Conservation (phyloP, 2,329 filamentous ascomycete genomes). For the Nectriaceae sp. region DNA sequence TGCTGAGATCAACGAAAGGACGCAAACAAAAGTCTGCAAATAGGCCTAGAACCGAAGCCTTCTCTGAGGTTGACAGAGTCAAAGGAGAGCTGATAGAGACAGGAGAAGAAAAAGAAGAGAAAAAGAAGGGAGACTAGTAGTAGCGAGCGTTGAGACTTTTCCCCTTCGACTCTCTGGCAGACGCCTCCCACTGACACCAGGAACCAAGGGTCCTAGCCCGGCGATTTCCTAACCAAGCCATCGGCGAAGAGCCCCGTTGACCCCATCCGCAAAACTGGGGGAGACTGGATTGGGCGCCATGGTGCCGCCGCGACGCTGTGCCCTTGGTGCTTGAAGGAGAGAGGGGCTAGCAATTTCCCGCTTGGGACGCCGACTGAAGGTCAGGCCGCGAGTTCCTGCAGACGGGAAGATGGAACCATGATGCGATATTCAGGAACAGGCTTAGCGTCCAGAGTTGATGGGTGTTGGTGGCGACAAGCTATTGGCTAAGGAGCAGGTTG, state of each 20-base stretch:
- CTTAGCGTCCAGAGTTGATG: conserved; percentile 21
- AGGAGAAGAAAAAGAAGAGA: conserved; percentile 35
- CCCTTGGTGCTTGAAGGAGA: neutral
- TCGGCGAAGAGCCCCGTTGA: conserved; percentile 7
- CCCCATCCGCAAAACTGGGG: conserved; percentile 8
- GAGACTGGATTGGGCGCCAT: neutral
- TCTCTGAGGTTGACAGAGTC: conserved; percentile 29
- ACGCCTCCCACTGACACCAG: conserved; percentile 8
- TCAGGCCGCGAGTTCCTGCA: conserved; percentile 3
- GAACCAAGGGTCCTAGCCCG: conserved; percentile 15
- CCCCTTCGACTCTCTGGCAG: neutral
- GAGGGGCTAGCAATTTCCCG: conserved; percentile 21
- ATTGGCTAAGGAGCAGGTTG: conserved; percentile 12
- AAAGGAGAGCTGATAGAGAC: conserved; percentile 22
- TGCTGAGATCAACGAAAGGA: conserved; percentile 40
- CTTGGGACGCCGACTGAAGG: conserved; percentile 6
- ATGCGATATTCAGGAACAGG: conserved; percentile 34
- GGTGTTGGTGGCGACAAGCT: conserved; percentile 12
- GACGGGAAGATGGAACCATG: conserved; percentile 7
- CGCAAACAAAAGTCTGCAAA: conserved; percentile 40
- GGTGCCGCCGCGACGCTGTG: neutral
- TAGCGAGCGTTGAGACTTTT: conserved; percentile 8
- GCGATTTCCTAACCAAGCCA: conserved; percentile 24
- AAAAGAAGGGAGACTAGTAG: conserved; percentile 9
- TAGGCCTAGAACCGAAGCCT: conserved; percentile 31